A percentile compares a stretch with the other conserved stretches of the same genome.
These are phyloP conservation scores for Neurospora intermedia DNA, from an alignment of 495 filamentous ascomycete species.

Conservation along the genomic window DNA sequence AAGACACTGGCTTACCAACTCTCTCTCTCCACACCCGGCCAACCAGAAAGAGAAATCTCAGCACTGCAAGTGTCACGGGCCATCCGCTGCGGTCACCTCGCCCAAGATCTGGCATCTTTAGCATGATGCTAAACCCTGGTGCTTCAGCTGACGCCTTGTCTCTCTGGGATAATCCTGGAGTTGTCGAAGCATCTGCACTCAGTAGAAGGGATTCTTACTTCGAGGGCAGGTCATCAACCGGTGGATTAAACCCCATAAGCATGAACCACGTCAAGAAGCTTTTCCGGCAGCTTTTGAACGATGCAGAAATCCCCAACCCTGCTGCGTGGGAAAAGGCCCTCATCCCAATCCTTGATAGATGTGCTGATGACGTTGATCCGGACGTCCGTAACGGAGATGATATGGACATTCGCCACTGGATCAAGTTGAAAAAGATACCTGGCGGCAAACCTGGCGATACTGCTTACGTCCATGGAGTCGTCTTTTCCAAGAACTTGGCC, in stretches of 20 bases:
- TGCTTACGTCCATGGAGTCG: slow-evolving; percentile 85
- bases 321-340: slow-evolving; percentile 83
- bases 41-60: slow-evolving; percentile 63
- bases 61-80: slow-evolving; percentile 55
- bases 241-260: slow-evolving; percentile 79
- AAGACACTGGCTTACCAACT: slow-evolving; percentile 22
- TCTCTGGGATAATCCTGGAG: slow-evolving; percentile 23
- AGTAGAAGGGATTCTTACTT: slow-evolving; percentile 79
- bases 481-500: slow-evolving; percentile 94
- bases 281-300: slow-evolving; percentile 69
- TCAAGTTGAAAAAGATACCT: slow-evolving; percentile 93
- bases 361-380: slow-evolving; percentile 90
- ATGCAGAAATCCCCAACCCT: slow-evolving; percentile 59
- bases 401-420: slow-evolving; percentile 97
- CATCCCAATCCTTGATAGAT: slow-evolving; percentile 81
- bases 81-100: slow-evolving; percentile 61
- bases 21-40: slow-evolving; percentile 48
- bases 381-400: slow-evolving; percentile 81
- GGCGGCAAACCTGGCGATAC: slow-evolving; percentile 86
- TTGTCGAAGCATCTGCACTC: slow-evolving; percentile 43
- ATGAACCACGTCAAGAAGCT: slow-evolving; percentile 79
- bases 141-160: slow-evolving; percentile 33
- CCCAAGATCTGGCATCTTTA: slow-evolving; percentile 33
- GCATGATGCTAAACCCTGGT: slow-evolving; percentile 19
- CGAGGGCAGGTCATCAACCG: slow-evolving; percentile 57